Percentiles rank a stretch among this genome's conserved stretches.
These are phyloP conservation scores for Tetratostichococcus sp. DNA, from an alignment of 139 green algal species.

Conservation along the genomic window DNA sequence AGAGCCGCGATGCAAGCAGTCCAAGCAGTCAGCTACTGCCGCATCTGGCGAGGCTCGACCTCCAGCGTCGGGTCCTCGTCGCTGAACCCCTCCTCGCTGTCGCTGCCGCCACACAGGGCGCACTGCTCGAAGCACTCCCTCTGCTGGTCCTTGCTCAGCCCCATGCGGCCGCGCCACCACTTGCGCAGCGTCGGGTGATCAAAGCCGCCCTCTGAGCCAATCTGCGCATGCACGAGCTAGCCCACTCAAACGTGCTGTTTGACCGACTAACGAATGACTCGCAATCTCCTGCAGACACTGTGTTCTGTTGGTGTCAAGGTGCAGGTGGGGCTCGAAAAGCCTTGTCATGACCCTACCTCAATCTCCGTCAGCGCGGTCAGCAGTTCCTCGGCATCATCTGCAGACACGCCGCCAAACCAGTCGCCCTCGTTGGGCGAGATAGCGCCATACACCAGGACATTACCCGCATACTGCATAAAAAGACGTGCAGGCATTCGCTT, in stretches of 20 bases:
- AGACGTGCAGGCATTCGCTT: not conserved
- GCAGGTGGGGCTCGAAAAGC: no score
- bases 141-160: conserved; percentile 40
- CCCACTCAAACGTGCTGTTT: no score
- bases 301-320: no score
- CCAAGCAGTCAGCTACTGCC: no score
- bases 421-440: conserved; percentile 39
- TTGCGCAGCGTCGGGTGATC: conserved; percentile 17
- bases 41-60: not conserved
- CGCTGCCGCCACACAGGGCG: not conserved
- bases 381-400: conserved; percentile 21
- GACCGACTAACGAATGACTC: no score
- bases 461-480: conserved; percentile 39
- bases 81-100: not conserved
- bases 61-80: not conserved
- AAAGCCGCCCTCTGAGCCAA: conserved; percentile 11
- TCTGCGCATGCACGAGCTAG: not conserved
- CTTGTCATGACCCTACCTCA: conserved; percentile 11
- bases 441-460: conserved; percentile 38
- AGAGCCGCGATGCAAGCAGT: no score
- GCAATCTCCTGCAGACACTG: no score
- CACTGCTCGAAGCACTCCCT: conserved; percentile 15
- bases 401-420: conserved; percentile 45
- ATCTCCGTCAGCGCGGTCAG: conserved; percentile 20
- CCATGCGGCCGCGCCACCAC: conserved; percentile 46